Percentiles rank a stretch among this genome's conserved stretches.
Evolutionary conservation across 139 green algal species (phyloP).

Genomic region (Spirogloea muscicola): DNA sequence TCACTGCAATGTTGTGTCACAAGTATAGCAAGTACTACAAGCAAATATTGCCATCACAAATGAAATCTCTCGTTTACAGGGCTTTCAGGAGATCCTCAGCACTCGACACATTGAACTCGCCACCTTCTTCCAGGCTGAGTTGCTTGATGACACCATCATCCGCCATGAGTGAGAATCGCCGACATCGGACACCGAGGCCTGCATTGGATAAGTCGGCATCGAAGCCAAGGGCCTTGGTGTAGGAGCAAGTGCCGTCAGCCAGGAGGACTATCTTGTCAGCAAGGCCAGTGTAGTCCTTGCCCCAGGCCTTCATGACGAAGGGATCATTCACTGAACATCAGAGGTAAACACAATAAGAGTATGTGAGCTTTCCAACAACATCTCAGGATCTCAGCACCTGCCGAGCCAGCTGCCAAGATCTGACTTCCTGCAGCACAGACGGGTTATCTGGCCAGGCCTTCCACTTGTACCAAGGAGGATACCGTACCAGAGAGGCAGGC

Average conservation of each 20-base stretch:
- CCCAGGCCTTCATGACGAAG: slow-evolving; percentile 39
- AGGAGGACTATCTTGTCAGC: background rate
- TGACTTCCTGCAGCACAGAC: no score
- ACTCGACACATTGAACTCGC: slow-evolving; percentile 18
- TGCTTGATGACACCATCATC: slow-evolving; percentile 23
- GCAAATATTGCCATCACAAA: no score
- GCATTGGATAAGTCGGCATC: slow-evolving; percentile 22
- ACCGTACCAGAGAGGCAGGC: slow-evolving; percentile 5
- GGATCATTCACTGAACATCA: slow-evolving; percentile 23
- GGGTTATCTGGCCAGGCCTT: no score
- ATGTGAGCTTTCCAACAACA: no score
- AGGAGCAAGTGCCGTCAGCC: slow-evolving; percentile 18
- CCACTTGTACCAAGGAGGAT: no score
- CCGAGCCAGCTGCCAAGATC: no score
- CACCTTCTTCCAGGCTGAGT: slow-evolving; percentile 23
- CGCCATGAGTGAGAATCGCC: slow-evolving; percentile 24
- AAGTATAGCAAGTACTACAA: no score
- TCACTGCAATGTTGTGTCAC: no score
- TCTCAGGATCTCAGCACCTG: no score
- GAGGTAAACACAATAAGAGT: no score
- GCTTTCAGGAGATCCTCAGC: slow-evolving; percentile 14
- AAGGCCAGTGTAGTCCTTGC: background rate
- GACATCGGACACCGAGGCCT: slow-evolving; percentile 7
- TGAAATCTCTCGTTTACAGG: no score
- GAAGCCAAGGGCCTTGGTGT: slow-evolving; percentile 28